Percentiles rank a stretch among this genome's conserved stretches.
Evolutionary conservation across 306 rosid species (phyloP).

Genomic region (Cicer chorassanicum): DNA sequence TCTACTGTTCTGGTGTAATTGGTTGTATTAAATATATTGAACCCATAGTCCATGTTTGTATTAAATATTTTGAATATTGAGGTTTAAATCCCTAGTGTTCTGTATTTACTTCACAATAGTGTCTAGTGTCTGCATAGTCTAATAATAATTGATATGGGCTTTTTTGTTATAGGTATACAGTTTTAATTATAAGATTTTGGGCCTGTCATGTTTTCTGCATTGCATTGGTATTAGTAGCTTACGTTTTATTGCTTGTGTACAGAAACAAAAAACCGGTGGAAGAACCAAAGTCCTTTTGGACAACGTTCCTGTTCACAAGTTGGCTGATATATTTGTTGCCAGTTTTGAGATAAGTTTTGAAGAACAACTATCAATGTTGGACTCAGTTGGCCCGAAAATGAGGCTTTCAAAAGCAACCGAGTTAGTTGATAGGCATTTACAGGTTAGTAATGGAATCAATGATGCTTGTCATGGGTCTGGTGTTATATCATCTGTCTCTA

Average conservation of each 20-base stretch:
- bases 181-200: constrained; percentile 23
- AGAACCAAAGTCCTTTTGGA: constrained; percentile 96
- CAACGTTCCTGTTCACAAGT: constrained; percentile 93
- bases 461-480: constrained; percentile 36
- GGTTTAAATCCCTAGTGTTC: background rate
- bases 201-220: constrained; percentile 20
- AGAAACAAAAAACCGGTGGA: constrained; percentile 99
- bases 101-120: constrained; percentile 20
- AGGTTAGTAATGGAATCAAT: constrained; percentile 56
- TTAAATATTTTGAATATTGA: constrained; percentile 9
- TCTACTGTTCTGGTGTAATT: constrained; percentile 5
- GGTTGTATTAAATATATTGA: constrained; percentile 20
- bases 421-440: constrained; percentile 96
- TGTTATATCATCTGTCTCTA: constrained; percentile 37
- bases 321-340: constrained; percentile 99
- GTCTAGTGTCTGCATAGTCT: background rate
- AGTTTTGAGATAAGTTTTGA: constrained; percentile 99
- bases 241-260: constrained; percentile 47
- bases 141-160: constrained; percentile 10
- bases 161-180: constrained; percentile 4
- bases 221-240: constrained; percentile 35
- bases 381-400: constrained; percentile 88
- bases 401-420: constrained; percentile 98
- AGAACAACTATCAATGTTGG: constrained; percentile 93
- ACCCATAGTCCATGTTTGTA: background rate